A percentile compares a stretch with the other conserved stretches of the same genome.
Evolutionary conservation across 257 asterid genomes (phyloP).

Genomic region (Gardenia jasminoides): DNA sequence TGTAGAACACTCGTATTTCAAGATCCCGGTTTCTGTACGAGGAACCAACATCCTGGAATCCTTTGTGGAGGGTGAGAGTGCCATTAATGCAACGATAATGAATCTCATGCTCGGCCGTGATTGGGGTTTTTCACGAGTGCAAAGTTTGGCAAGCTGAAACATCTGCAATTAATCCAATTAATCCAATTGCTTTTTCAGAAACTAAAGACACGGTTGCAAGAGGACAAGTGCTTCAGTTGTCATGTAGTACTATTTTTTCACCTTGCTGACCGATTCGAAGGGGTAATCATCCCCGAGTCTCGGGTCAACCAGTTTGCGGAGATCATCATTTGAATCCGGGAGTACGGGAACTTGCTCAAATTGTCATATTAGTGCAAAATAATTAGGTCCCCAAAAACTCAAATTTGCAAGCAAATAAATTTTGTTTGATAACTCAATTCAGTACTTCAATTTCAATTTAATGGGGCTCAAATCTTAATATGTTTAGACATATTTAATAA

Average conservation of each 20-base stretch:
- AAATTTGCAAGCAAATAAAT: background rate
- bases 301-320: slow-evolving; percentile 64
- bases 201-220: background rate
- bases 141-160: slow-evolving; percentile 84
- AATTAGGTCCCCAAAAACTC: slow-evolving; percentile 4
- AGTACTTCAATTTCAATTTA: too few relatives aligned
- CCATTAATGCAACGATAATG: slow-evolving; percentile 82
- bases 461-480: too few relatives aligned
- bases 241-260: slow-evolving; percentile 11
- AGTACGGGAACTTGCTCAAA: slow-evolving; percentile 73
- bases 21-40: slow-evolving; percentile 72
- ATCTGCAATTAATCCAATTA: slow-evolving; percentile 36
- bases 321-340: slow-evolving; percentile 52
- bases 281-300: slow-evolving; percentile 72
- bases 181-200: background rate
- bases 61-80: slow-evolving; percentile 78
- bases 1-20: background rate
- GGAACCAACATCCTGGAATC: slow-evolving; percentile 68
- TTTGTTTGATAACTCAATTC: too few relatives aligned
- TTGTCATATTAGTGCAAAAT: slow-evolving; percentile 23
- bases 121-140: slow-evolving; percentile 85
- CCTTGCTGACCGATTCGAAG: slow-evolving; percentile 73
- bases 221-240: background rate
- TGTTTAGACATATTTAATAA: too few relatives aligned
- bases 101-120: slow-evolving; percentile 87